Conservation (phyloP, 441 rosid species). For the Corymbia citriodora region DNA sequence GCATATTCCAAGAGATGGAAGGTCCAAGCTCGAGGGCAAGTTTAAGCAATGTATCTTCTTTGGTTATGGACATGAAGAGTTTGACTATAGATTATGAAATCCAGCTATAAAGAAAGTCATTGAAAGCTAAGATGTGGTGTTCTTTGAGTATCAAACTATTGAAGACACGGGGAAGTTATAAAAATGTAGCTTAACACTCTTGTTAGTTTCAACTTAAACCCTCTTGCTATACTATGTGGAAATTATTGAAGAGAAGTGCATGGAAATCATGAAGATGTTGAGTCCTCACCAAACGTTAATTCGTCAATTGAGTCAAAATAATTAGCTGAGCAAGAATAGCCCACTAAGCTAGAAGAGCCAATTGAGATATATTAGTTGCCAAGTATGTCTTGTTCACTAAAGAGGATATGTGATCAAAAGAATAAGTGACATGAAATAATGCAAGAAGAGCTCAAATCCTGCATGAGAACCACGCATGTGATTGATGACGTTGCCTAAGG, state of each 20-base stretch:
- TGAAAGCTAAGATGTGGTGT: neutral
- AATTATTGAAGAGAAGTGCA: neutral
- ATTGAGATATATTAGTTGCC: neutral
- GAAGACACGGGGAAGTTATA: too few species aligned
- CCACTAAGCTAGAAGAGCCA: neutral
- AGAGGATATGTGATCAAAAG: neutral
- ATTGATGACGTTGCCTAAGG: neutral
- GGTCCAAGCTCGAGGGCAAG: neutral
- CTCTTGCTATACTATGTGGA: neutral
- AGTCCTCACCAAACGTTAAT: neutral
- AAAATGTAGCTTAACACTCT: neutral
- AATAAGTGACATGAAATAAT: too few species aligned
- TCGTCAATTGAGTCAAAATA: too few species aligned
- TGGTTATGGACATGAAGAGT: neutral
- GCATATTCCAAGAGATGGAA: neutral
- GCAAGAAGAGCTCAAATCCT: neutral
- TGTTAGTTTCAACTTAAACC: neutral
- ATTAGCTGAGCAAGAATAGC: neutral
- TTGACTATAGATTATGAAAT: neutral
- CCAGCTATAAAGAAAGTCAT: neutral
- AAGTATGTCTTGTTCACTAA: neutral
- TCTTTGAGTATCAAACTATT: neutral
- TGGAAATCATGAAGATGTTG: neutral
- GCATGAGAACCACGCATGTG: neutral
- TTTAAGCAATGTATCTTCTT: neutral